Base-by-base conservation (phyloP, 2,329 filamentous ascomycete genomes). In the Trichoderma cornu-damae region DNA sequence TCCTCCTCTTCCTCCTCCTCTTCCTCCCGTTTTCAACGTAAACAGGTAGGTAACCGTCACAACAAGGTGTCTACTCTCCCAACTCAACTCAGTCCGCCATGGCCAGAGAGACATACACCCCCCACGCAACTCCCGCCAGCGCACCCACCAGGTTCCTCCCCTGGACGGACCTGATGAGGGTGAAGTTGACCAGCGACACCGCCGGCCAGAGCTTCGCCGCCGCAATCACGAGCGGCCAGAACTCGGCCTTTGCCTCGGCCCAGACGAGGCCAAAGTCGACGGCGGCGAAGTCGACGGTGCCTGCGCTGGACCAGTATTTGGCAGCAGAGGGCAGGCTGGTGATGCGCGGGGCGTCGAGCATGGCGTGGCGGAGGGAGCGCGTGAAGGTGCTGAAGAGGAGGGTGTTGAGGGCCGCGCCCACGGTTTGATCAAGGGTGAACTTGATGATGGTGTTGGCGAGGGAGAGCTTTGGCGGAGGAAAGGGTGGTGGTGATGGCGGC, bases 111-210 rank as follows among this genome's bases (percentile, higher is more conserved):
- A 92, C 75, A 69, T 89, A 92, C 40, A 91, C 77, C 0, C 86
- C 85, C 89, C 89, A 93, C 12, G 76, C 79, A 22, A 93, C 77
- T 4, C 89, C 88, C 16, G 87, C 87, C 50, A 87, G 69, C 62
- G 84, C 83, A n/a, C 85, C 87, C 60, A 91, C 80, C 32, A 92
- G 72, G 50, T 88, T 86, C 35, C 89, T 78, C 52, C 80, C 79
- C 65, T 90, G 81, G 3, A 90, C 82, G n/a, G 85, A 88, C 62
- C 88, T 80, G 59, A 90, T 74, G 18, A 81, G 69, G 1, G 84
- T 79, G 66, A 88, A 91, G 75, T 88, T 88, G 60, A 89, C 67
- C 16, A 88, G 67, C 61, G 85, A 87, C 20, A 92, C 84, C 3
- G 80, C 64, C 1, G 89, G 89, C 82, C 89, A 90, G 58, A 92